These are phyloP conservation scores for Coccomyxa sp. DNA, from an alignment of 139 green algal genomes.

Conservation along the genomic window DNA sequence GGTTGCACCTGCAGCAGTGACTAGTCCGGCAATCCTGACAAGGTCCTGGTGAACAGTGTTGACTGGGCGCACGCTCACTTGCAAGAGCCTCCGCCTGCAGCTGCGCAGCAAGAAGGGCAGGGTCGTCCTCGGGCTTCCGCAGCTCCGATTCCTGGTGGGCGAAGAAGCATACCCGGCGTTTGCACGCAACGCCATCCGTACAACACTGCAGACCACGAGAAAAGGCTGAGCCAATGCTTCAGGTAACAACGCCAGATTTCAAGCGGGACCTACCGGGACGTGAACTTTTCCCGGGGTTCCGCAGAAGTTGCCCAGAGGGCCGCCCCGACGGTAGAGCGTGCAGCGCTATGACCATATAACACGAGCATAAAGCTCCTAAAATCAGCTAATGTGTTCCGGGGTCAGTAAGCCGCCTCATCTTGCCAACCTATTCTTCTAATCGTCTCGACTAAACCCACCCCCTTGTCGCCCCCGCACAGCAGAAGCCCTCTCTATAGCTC, in stretches of 20 bases:
- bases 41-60: too few relatives aligned
- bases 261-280: background rate
- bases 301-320: too few relatives aligned
- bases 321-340: too few relatives aligned
- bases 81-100: slow-evolving; percentile 38
- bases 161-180: slow-evolving; percentile 96
- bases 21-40: background rate
- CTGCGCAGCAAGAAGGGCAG: slow-evolving; percentile 49
- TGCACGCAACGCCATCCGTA: slow-evolving; percentile 84
- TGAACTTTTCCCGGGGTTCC: background rate
- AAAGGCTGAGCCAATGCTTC: too few relatives aligned
- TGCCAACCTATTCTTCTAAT: too few relatives aligned
- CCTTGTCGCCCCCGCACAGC: too few relatives aligned
- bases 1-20: background rate
- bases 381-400: background rate
- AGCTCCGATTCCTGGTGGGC: slow-evolving; percentile 84
- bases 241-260: too few relatives aligned
- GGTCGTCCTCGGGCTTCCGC: slow-evolving; percentile 55
- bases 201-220: slow-evolving; percentile 69
- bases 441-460: too few relatives aligned
- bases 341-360: too few relatives aligned
- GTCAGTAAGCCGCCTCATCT: too few relatives aligned
- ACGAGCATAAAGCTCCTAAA: too few relatives aligned
- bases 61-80: slow-evolving; percentile 2
- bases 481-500: too few relatives aligned